These are phyloP conservation scores for Termitomyces sp. DNA, from an alignment of 768 basidiomycete genomes.

Conservation along the genomic window DNA sequence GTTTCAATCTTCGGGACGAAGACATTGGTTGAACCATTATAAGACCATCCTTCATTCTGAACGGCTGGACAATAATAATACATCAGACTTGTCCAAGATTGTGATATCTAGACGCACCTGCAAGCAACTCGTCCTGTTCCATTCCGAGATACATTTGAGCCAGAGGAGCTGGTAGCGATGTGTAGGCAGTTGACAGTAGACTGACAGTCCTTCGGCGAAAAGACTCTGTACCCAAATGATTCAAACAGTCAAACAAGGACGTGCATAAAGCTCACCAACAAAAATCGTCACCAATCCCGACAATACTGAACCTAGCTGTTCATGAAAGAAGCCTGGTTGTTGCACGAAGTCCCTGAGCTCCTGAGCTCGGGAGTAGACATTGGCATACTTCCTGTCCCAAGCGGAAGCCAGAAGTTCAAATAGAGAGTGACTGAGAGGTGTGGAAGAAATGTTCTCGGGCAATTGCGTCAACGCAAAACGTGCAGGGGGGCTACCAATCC, in stretches of 20 bases:
- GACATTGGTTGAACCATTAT: conserved; percentile 41
- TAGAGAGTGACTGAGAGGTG: conserved; percentile 46
- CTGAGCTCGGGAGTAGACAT: conserved; percentile 49
- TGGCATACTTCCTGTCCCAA: conserved; percentile 50
- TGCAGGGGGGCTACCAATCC: conserved; percentile 48
- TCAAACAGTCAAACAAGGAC: background rate
- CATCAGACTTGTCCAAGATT: background rate
- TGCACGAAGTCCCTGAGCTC: conserved; percentile 36
- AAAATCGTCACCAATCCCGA: conserved; percentile 44
- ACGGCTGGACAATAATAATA: conserved; percentile 29
- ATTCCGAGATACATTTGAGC: conserved; percentile 59
- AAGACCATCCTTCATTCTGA: conserved; percentile 46
- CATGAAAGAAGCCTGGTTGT: conserved; percentile 42
- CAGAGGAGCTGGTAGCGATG: conserved; percentile 50
- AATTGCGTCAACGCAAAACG: conserved; percentile 55
- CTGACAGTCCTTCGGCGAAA: conserved; percentile 57
- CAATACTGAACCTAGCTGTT: conserved; percentile 43
- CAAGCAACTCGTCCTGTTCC: conserved; percentile 32
- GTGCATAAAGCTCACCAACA: conserved; percentile 39
- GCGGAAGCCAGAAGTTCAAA: conserved; percentile 45
- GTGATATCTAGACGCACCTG: conserved; percentile 24
- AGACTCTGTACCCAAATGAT: conserved; percentile 35
- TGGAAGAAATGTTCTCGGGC: conserved; percentile 40
- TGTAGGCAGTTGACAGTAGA: conserved; percentile 62
- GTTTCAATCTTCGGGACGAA: conserved; percentile 33